Conservation (phyloP, 441 rosid species). For the Corymbia citriodora region DNA sequence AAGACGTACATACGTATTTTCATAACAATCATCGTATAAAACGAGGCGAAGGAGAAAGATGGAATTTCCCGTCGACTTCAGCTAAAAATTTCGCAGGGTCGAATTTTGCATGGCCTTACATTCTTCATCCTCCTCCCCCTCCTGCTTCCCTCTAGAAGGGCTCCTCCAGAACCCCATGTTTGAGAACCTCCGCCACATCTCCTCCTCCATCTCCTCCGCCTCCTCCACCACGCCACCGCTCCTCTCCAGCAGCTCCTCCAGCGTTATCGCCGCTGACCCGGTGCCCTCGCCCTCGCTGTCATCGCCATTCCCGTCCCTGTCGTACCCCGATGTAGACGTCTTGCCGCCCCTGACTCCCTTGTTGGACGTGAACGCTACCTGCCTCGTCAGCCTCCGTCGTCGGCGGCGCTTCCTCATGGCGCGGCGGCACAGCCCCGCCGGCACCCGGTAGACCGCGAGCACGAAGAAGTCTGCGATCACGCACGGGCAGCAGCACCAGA, state of each 20-base stretch:
- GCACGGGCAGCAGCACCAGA: constrained; percentile 52
- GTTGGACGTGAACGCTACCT: constrained; percentile 4
- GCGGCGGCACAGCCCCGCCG: constrained; percentile 33
- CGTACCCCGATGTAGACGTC: neutral
- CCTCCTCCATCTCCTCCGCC: neutral
- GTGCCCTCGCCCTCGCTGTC: neutral
- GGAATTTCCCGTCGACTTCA: neutral
- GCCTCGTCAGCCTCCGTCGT: constrained; percentile 18
- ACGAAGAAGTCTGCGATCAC: constrained; percentile 18
- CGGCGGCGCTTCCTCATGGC: constrained; percentile 21
- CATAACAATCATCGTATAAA: neutral
- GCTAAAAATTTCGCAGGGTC: neutral
- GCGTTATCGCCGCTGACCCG: neutral
- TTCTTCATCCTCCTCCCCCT: neutral
- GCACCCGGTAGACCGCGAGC: constrained; percentile 19
- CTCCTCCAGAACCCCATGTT: constrained; percentile 29
- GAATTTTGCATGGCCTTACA: neutral
- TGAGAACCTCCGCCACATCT: constrained; percentile 8
- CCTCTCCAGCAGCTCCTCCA: neutral
- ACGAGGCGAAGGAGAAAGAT: neutral
- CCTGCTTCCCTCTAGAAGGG: neutral
- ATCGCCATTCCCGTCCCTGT: neutral
- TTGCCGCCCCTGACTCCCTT: neutral
- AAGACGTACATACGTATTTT: neutral
- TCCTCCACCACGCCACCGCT: neutral